Base-by-base conservation (phyloP, 1,284 basidiomycete species). In the Sporisorium iseilematis-ciliati region DNA sequence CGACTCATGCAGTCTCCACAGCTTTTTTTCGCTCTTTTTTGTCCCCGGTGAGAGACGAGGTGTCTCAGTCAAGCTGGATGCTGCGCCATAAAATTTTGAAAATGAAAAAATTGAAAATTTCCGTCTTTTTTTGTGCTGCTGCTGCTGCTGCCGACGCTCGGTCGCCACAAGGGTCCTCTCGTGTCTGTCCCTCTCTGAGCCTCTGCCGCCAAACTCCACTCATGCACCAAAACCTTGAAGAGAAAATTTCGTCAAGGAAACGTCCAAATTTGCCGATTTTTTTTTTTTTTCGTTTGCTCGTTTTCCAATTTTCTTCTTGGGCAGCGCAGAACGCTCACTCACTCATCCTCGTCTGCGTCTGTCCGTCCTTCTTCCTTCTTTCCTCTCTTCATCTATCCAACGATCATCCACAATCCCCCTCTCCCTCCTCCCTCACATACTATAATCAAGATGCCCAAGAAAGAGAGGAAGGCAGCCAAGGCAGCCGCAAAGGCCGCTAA, bases 1-100 rank as follows among this genome's bases (percentile, higher is more conserved):
- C 73, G 73, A 75, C 66, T 75, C 73, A 75, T 75, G 73, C 73
- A 75, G 73, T 75, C 73, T 75, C 73, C 73, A 75, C 7, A 23
- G 8, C 25, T 49, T 26, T 43, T 25, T 42, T 60, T 64, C 51
- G 11, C 14, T n/a, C 33, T 61, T 54, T 41, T 35, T 31, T 43
- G 14, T 3, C 2, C 35, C 14, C 14, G 35, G 4, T 38, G 45
- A 26, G 25, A 26, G 16, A 7, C 7, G 29, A 29, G 26, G 25
- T 43, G 41, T 23, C 31, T 52, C 8, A n/a, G 29, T 52, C 8
- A n/a, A 48, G 16, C 11, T 48, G 16, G 11, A 10, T 10, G 18
- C n/a, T 21, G 25, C 46, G 14, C 25, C 26, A 16, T 1, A 29
- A 48, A 48, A 46, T 26, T 46, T 46, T 26, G 25, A 12, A 38